Conservation (phyloP, 495 filamentous ascomycete genomes). For the Recurvomyces mirabilis region DNA sequence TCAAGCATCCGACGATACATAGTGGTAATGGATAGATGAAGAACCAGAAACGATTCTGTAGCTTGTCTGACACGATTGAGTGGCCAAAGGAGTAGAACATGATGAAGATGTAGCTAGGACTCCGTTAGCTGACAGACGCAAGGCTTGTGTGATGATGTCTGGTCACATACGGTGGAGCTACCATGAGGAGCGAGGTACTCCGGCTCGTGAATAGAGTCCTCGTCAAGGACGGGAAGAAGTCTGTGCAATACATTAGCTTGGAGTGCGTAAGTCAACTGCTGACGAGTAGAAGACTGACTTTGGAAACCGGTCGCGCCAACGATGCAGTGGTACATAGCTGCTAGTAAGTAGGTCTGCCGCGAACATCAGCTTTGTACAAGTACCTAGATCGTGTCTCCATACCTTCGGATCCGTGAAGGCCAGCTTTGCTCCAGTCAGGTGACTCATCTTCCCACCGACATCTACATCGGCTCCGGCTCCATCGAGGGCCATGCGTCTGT, state of each 20-base stretch:
- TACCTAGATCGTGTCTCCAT: background rate
- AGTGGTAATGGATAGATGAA: constrained; percentile 40
- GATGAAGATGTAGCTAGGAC: constrained; percentile 37
- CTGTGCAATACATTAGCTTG: no score
- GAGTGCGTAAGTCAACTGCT: no score
- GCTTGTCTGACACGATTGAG: constrained; percentile 36
- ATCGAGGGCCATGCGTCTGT: constrained; percentile 37
- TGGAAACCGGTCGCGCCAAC: constrained; percentile 43
- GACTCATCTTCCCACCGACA: constrained; percentile 36
- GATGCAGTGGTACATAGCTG: constrained; percentile 41
- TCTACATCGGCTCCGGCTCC: constrained; percentile 38
- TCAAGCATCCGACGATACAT: constrained; percentile 39
- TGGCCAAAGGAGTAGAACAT: constrained; percentile 38
- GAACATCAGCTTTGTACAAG: background rate
- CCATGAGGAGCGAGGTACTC: constrained; percentile 38
- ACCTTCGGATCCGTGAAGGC: constrained; percentile 40
- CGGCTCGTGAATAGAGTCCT: constrained; percentile 33
- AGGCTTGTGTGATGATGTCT: background rate
- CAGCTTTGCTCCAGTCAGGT: constrained; percentile 39
- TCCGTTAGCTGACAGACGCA: background rate
- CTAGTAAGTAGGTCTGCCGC: constrained; percentile 33
- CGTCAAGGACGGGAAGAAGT: constrained; percentile 43
- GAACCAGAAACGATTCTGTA: constrained; percentile 41
- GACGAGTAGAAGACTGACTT: no score
- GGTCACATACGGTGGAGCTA: constrained; percentile 36